These are phyloP conservation scores for Metschnikowia matae DNA, from an alignment of 805 yeast species.

Conservation along the genomic window DNA sequence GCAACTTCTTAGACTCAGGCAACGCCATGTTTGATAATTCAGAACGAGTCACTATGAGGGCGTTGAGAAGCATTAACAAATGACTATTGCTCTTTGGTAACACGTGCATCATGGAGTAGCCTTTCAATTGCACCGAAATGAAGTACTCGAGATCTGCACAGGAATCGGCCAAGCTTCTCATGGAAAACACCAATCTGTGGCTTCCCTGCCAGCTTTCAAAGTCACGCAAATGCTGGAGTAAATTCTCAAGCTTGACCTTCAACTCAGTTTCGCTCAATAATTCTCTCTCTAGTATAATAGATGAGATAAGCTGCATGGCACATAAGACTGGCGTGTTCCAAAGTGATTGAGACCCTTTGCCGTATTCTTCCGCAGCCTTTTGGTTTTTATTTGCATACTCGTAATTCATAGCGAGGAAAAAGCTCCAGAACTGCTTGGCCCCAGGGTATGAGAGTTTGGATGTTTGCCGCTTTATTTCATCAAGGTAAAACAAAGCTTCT, in stretches of 20 bases:
- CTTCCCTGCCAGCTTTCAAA: background rate
- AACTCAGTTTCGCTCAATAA: background rate
- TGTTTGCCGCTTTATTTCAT: constrained; percentile 45
- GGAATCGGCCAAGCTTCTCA: background rate
- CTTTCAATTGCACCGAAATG: background rate
- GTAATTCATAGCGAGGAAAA: constrained; percentile 11
- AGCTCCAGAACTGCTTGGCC: constrained; percentile 16
- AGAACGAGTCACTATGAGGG: constrained; percentile 6
- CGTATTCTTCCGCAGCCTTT: constrained; percentile 3
- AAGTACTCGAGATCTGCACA: constrained; percentile 4
- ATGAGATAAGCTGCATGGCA: background rate
- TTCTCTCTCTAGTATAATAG: background rate
- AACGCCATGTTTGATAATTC: constrained; percentile 3
- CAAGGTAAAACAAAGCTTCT: constrained; percentile 52
- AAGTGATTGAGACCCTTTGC: background rate
- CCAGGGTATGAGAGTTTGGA: constrained; percentile 21
- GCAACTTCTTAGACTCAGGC: background rate
- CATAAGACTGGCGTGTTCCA: constrained; percentile 6
- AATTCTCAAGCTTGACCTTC: background rate
- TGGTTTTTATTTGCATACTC: constrained; percentile 14
- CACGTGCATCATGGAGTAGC: background rate
- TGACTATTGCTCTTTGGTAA: background rate
- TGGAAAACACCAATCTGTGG: background rate
- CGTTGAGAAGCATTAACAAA: constrained; percentile 5
- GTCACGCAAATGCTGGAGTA: background rate